Percentiles rank a stretch among this genome's conserved stretches.
These are phyloP conservation scores for Zychaea mexicana DNA, from an alignment of 371 early-diverging fungal genomes.

Conservation along the genomic window DNA sequence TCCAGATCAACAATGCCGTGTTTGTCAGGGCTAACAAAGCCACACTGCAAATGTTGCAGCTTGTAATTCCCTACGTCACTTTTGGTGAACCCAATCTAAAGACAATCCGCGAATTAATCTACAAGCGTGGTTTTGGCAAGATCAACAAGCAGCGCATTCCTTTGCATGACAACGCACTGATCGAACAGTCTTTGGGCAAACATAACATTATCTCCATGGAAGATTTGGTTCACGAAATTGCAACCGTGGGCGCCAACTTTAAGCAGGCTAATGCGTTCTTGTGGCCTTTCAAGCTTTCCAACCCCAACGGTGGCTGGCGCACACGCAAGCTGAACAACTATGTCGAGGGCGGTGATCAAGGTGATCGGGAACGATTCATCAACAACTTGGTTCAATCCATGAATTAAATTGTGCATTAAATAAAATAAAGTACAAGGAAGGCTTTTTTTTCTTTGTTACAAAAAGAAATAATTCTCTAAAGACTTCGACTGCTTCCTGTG, in stretches of 20 bases:
- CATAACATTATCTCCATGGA: slow-evolving; percentile 97
- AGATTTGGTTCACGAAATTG: slow-evolving; percentile 99
- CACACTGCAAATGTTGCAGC: slow-evolving; percentile 97
- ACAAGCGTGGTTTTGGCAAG: slow-evolving; percentile 99
- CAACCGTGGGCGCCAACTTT: slow-evolving; percentile 95
- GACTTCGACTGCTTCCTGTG: slow-evolving; percentile 23
- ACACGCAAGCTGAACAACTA: slow-evolving; percentile 96
- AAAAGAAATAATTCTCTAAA: slow-evolving; percentile 11
- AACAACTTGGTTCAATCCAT: slow-evolving; percentile 92
- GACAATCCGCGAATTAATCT: slow-evolving; percentile 98
- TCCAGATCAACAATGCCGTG: slow-evolving; percentile 99
- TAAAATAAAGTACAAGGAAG: not conserved
- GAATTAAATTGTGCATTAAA: slow-evolving; percentile 66
- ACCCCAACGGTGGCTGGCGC: slow-evolving; percentile 97
- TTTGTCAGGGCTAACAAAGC: slow-evolving; percentile 99
- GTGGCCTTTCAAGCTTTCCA: slow-evolving; percentile 99
- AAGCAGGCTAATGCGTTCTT: slow-evolving; percentile 95
- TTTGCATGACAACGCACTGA: slow-evolving; percentile 94
- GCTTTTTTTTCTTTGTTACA: not conserved
- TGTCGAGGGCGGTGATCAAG: slow-evolving; percentile 94
- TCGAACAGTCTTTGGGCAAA: slow-evolving; percentile 95
- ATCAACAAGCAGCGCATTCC: slow-evolving; percentile 96
- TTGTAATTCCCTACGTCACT: slow-evolving; percentile 97
- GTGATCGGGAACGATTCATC: slow-evolving; percentile 93
- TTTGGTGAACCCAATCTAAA: slow-evolving; percentile 98